Evolutionary conservation across 108 stramenopile genomes (phyloP), one percentile per base, ranked within the genome.

Genomic region (Craspedostauros australis): DNA sequence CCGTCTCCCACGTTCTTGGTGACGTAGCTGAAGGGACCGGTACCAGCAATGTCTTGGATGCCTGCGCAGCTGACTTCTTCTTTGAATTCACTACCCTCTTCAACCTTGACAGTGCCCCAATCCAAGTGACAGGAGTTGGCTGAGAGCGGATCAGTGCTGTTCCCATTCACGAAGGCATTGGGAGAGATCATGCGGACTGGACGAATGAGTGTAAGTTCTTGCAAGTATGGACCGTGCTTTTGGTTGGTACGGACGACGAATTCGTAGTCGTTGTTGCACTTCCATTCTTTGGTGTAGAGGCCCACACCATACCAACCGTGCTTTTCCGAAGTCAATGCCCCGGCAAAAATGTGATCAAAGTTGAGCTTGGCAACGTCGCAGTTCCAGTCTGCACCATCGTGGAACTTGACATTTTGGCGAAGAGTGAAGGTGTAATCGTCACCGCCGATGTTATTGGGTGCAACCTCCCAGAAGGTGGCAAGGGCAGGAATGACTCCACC

Each of bases 151-250:
- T 78, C 54, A 4, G 64, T 54, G 40, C 58, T 53, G 21, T 56
- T 18, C 11, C 79, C 79, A 1, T 54, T 15, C 2, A 37, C 65
- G 61, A 85, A 85, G 7, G 72, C 63, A 4, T 33, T 40, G 18
- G 84, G 60, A 22, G 79, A 78, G 7, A 71, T 61, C 43, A 85
- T 67, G 6, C 54, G 40, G 4, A 81, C 46, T 9, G 84, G 84
- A 51, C 84, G 84, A 50, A 78, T 73, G 65, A 77, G 81, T 20
- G 75, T 63, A 21, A 86, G 44, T 54, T 86, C 78, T 43, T 86
- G 77, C 2, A 86, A 48, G 8, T 77, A 62, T 16, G 80, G 77
- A 43, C 72, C 74, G 50, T 71, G 76, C 36, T 57, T 31, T 8
- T 31, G 21, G n/a, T 42, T 33, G 2, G 84, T 79, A 29, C 57